A percentile compares a stretch with the other conserved stretches of the same genome.
phyloP scores from a whole-genome alignment of 805 yeast genomes.

The Starmera pachycereana region DNA sequence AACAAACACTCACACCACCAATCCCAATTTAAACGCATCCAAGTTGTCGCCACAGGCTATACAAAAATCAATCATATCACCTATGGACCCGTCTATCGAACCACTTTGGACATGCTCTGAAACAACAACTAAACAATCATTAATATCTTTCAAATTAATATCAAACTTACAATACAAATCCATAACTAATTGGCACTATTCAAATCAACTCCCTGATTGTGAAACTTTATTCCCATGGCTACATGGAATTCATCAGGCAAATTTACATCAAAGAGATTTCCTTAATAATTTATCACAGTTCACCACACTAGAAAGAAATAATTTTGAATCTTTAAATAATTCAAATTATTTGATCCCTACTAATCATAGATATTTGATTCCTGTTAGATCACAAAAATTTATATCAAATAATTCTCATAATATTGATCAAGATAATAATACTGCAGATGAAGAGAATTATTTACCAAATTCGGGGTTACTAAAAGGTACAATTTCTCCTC shows the following conservation, averaged over 20 bases:
- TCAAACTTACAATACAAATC: constrained; percentile 10
- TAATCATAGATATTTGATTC: constrained; percentile 12
- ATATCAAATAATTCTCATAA: constrained; percentile 17
- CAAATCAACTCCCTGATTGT: constrained; percentile 47
- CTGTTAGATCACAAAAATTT: constrained; percentile 22
- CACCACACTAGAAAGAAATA: constrained; percentile 14
- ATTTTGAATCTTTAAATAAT: constrained; percentile 11
- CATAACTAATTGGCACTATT: constrained; percentile 13
- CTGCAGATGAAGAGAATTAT: not conserved
- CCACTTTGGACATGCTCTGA: constrained; percentile 6
- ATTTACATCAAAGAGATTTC: constrained; percentile 15
- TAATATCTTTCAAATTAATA: constrained; percentile 14
- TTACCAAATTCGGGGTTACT: constrained; percentile 30
- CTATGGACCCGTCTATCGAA: constrained; percentile 9
- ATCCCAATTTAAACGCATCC: not conserved
- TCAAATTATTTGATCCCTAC: constrained; percentile 11
- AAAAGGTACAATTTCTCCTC: constrained; percentile 43
- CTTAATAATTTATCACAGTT: constrained; percentile 11
- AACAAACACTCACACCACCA: not conserved
- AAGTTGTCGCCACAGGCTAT: too few relatives aligned
- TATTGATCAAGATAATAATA: too few relatives aligned
- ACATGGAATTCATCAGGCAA: constrained; percentile 43
- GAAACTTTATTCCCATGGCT: constrained; percentile 80
- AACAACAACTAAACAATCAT: not conserved
- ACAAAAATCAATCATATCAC: not conserved